These are phyloP conservation scores for Phialemoniopsis sp. DNA, from an alignment of 2,329 filamentous ascomycete genomes.

Conservation along the genomic window DNA sequence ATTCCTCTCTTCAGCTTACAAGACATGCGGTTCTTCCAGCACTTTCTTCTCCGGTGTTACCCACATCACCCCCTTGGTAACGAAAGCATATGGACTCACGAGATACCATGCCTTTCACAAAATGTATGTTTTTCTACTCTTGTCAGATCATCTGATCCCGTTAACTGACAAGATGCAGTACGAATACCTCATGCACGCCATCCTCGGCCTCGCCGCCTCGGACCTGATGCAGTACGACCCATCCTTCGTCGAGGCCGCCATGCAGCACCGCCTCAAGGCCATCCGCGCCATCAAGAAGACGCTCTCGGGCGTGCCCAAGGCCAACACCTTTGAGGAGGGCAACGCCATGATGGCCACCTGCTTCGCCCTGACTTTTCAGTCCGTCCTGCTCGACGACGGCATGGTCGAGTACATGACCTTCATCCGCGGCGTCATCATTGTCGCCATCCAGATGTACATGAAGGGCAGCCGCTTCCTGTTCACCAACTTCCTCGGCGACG, in stretches of 20 bases:
- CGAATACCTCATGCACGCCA: constrained; percentile 67
- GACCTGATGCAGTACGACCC: constrained; percentile 51
- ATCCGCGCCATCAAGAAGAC: constrained; percentile 58
- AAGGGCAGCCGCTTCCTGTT: constrained; percentile 47
- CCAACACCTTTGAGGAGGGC: constrained; percentile 43
- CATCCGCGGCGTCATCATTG: constrained; percentile 51
- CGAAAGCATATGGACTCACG: constrained; percentile 62
- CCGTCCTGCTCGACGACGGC: constrained; percentile 52
- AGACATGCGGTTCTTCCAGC: constrained; percentile 67
- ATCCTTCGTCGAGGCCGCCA: constrained; percentile 51
- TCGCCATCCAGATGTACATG: constrained; percentile 49
- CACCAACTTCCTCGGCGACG: constrained; percentile 35
- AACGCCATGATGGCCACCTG: constrained; percentile 58
- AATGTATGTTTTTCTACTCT: constrained; percentile 39
- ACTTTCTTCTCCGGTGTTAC: constrained; percentile 58
- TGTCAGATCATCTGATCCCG: not conserved
- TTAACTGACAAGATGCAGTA: constrained; percentile 34
- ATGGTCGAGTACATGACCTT: constrained; percentile 59
- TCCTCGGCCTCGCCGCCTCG: constrained; percentile 64
- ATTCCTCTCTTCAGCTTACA: constrained; percentile 56
- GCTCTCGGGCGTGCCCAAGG: constrained; percentile 36
- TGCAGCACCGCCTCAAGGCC: constrained; percentile 62
- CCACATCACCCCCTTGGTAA: constrained; percentile 63
- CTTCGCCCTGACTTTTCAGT: constrained; percentile 56
- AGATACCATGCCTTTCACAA: constrained; percentile 64